phyloP scores from a whole-genome alignment of 352 stramenopile genomes.

The Globisporangium echinulatum region DNA sequence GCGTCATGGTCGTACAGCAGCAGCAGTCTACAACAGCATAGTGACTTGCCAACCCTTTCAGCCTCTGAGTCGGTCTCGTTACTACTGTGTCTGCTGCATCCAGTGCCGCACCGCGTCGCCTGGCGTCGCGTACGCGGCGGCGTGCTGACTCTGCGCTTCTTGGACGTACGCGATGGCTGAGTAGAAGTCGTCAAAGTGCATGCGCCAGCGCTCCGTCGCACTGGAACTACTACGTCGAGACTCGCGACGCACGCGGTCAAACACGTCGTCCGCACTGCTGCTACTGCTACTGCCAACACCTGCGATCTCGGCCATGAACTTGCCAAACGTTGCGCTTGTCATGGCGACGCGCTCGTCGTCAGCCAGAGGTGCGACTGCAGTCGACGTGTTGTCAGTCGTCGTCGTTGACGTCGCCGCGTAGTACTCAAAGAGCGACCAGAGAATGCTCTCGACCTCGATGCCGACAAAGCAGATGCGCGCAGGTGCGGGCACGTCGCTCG shows the following conservation, averaged over 20 bases:
- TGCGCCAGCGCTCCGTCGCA: conserved; percentile 13
- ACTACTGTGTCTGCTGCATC: conserved; percentile 69
- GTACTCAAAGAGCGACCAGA: conserved; percentile 82
- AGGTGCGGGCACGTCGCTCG: conserved; percentile 33
- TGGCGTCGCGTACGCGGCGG: conserved; percentile 25
- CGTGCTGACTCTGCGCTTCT: conserved; percentile 21
- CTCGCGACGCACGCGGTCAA: conserved; percentile 36
- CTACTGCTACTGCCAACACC: conserved; percentile 15
- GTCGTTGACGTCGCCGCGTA: conserved; percentile 24
- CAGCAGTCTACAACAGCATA: not conserved
- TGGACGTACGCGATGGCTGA: conserved; percentile 57
- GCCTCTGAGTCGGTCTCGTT: not conserved
- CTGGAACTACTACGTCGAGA: conserved; percentile 10
- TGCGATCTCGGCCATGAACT: conserved; percentile 68
- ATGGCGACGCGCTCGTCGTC: conserved; percentile 41
- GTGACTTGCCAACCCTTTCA: no score
- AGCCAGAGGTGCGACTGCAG: not conserved
- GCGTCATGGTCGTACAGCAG: conserved; percentile 44
- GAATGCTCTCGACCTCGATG: conserved; percentile 54
- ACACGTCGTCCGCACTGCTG: conserved; percentile 25
- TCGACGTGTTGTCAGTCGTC: not conserved
- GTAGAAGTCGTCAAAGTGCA: conserved; percentile 73
- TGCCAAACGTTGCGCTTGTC: conserved; percentile 37
- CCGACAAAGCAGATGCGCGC: conserved; percentile 56
- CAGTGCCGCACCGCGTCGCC: conserved; percentile 60